These are phyloP conservation scores for Linnemannia exigua DNA, from an alignment of 192 early-diverging fungal species.

Conservation along the genomic window DNA sequence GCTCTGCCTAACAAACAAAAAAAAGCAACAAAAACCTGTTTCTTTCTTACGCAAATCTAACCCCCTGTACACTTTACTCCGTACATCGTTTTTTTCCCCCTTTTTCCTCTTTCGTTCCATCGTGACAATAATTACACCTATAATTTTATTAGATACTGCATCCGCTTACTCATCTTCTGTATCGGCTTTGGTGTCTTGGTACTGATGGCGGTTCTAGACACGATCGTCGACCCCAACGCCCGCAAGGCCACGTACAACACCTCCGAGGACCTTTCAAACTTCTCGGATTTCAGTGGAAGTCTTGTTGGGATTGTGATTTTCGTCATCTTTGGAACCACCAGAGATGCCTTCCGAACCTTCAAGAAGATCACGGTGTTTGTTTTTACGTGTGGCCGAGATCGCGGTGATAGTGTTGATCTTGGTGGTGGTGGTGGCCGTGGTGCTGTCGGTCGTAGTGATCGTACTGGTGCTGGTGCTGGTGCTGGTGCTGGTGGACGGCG, in stretches of 20 bases:
- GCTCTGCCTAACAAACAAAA: not conserved
- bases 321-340: constrained; percentile 39
- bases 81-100: constrained; percentile 1
- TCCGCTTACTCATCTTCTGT: constrained; percentile 30
- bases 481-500: not conserved
- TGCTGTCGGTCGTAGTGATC: not conserved
- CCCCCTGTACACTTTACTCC: not conserved
- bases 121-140: not conserved
- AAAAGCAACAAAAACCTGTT: not conserved
- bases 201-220: constrained; percentile 24
- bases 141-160: constrained; percentile 23
- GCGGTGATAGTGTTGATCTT: too few relatives aligned
- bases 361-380: not conserved
- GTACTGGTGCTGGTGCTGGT: not conserved
- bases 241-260: not conserved
- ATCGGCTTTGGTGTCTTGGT: constrained; percentile 18
- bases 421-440: too few relatives aligned
- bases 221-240: not conserved
- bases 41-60: not conserved
- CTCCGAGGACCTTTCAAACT: not conserved
- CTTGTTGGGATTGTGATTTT: constrained; percentile 27
- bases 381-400: too few relatives aligned
- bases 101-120: not conserved
- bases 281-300: constrained; percentile 40
- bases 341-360: constrained; percentile 8